A percentile compares a stretch with the other conserved stretches of the same genome.
Evolutionary conservation across 2,329 filamentous ascomycete species (phyloP).

Genomic region (Paracoccidioides lutzii): DNA sequence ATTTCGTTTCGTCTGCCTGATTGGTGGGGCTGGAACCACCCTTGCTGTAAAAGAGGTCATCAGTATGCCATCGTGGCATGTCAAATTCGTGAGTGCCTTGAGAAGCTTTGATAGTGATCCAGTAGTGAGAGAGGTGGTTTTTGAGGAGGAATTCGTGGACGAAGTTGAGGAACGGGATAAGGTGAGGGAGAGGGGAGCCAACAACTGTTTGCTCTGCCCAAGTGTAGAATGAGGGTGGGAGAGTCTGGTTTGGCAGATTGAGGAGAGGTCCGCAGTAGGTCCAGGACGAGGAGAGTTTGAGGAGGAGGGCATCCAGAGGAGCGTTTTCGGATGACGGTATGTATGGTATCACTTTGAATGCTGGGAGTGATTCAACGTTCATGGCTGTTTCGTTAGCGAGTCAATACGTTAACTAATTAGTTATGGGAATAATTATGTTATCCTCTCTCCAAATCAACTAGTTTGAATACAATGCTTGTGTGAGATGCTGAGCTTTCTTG

Average conservation of each 20-base stretch:
- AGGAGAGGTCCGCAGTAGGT: slow-evolving; percentile 35
- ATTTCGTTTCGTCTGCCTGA: slow-evolving; percentile 22
- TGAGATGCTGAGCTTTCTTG: neutral
- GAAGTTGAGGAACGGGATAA: slow-evolving; percentile 26
- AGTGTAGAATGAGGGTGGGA: slow-evolving; percentile 28
- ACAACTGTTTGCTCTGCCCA: slow-evolving; percentile 27
- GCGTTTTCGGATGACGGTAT: neutral
- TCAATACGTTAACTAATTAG: neutral
- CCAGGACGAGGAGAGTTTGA: slow-evolving; percentile 26
- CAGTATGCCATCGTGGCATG: slow-evolving; percentile 37
- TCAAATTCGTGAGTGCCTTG: slow-evolving; percentile 34
- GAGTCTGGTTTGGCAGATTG: slow-evolving; percentile 11
- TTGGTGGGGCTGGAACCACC: neutral
- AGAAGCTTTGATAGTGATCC: slow-evolving; percentile 38
- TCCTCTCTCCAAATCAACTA: neutral
- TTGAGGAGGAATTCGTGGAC: slow-evolving; percentile 23
- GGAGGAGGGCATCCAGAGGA: neutral
- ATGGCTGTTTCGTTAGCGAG: slow-evolving; percentile 5
- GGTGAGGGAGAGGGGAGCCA: slow-evolving; percentile 20
- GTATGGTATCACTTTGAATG: slow-evolving; percentile 14
- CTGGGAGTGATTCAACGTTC: slow-evolving; percentile 11
- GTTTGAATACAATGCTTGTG: neutral
- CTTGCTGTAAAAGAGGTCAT: slow-evolving; percentile 34
- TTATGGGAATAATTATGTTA: too few relatives aligned
- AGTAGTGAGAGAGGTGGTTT: slow-evolving; percentile 32